phyloP scores from a whole-genome alignment of 108 stramenopile genomes.

The Fistulifera solaris region DNA sequence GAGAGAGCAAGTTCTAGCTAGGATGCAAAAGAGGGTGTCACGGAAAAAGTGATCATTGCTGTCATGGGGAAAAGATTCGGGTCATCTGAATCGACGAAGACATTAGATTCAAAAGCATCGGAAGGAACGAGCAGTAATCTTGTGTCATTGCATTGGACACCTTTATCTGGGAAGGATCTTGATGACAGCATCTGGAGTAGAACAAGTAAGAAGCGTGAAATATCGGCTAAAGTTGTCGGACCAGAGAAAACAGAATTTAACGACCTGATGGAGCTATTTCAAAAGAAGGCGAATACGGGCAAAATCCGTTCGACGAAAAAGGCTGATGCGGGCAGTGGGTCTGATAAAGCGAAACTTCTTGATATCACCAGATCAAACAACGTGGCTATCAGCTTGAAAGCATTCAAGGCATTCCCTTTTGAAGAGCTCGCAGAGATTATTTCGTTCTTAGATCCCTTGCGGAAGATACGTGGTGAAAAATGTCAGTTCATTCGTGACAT shows the following conservation, averaged over 20 bases:
- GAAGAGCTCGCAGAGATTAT: constrained; percentile 62
- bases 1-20: constrained; percentile 51
- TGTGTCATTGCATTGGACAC: constrained; percentile 72
- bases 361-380: constrained; percentile 74
- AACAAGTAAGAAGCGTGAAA: constrained; percentile 32
- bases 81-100: neutral
- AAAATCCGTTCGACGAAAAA: constrained; percentile 17
- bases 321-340: constrained; percentile 22
- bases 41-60: constrained; percentile 51
- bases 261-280: constrained; percentile 69
- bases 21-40: constrained; percentile 72
- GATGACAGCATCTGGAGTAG: constrained; percentile 49
- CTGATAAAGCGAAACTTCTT: constrained; percentile 63
- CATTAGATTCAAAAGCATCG: constrained; percentile 2
- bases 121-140: constrained; percentile 29
- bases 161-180: constrained; percentile 47
- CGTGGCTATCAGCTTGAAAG: constrained; percentile 76
- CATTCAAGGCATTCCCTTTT: constrained; percentile 70
- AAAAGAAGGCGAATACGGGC: constrained; percentile 42
- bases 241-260: constrained; percentile 43
- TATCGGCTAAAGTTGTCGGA: neutral
- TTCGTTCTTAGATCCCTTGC: constrained; percentile 61
- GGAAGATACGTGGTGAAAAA: constrained; percentile 61
- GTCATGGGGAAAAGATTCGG: constrained; percentile 46
- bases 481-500: constrained; percentile 72